Base-by-base conservation (phyloP, 371 early-diverging fungal species). In the Lichtheimia ornata region DNA sequence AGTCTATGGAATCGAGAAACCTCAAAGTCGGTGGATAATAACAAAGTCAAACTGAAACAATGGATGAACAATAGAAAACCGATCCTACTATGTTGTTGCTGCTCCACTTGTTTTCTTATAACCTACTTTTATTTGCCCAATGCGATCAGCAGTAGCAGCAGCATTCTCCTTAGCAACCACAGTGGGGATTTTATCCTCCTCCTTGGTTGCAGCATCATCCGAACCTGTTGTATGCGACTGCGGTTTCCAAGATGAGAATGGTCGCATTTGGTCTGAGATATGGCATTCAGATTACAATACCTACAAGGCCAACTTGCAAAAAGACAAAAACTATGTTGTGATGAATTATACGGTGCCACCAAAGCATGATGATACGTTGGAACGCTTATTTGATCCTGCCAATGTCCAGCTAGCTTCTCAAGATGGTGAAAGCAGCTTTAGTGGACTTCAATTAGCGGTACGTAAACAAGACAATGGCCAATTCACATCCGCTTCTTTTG, bases 191-290 rank as follows among this genome's bases (percentile, higher is more conserved):
- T 6, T 35, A 35, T 35, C 35, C 35, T 35, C 35, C 35, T 35
- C 9, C 15, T 47, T 15, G 14, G 5, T 17, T 17, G 47, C 22
- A 18, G 40, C 30, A 28, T 30, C 59, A 41, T 20, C 22, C 28
- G 59, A 59, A 0, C 52, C 72, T 9, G 54, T 73, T 3, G 59
- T 58, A 13, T 69, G 69, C 52, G 69, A 69, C 49, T 69, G 69
- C 50, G 80, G 80, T 25, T 79, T 76, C 51, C 50, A 58, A 28
- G 80, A 79, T 53, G 80, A 79, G 63, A 58, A 64, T 45, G 54
- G 50, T 9, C 27, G 55, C 7, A 25, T 71, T 15, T 80, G 80
- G 77, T 27, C 70, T 14, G 57, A 73, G 44, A 55, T 74, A 4
- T 80, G 80, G 77, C 67, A 74, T 47, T 67, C 76, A 0, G 69